phyloP scores from a whole-genome alignment of 1,284 basidiomycete genomes.

The Rhizoctonia solani region DNA sequence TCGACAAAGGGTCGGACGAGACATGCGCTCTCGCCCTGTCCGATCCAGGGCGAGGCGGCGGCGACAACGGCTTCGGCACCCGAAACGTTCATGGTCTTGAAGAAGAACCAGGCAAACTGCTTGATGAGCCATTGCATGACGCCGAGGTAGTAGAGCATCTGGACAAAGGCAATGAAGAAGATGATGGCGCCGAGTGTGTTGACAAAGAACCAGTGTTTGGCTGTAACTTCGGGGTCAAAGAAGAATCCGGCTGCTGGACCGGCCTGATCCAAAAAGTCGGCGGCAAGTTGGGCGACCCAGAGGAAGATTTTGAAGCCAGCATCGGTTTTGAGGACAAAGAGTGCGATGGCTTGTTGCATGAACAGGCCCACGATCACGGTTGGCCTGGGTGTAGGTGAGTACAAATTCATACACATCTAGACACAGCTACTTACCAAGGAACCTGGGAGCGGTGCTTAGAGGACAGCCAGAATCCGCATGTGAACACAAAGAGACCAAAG shows the following conservation, averaged over 20 bases:
- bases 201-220: conserved; percentile 78
- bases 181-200: conserved; percentile 71
- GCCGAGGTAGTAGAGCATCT: conserved; percentile 85
- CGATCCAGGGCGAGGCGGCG: conserved; percentile 88
- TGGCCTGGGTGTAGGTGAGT: conserved; percentile 54
- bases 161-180: conserved; percentile 86
- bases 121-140: conserved; percentile 89
- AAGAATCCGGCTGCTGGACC: conserved; percentile 74
- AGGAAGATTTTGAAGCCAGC: conserved; percentile 81
- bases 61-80: conserved; percentile 93
- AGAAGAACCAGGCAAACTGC: conserved; percentile 90
- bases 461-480: conserved; percentile 66
- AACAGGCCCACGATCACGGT: conserved; percentile 85
- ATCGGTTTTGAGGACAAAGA: conserved; percentile 81
- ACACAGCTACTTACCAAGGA: conserved; percentile 66
- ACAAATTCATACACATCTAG: conserved; percentile 1
- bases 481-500: conserved; percentile 76
- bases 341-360: conserved; percentile 78
- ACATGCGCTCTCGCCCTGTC: conserved; percentile 85
- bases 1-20: conserved; percentile 85
- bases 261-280: conserved; percentile 68
- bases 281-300: conserved; percentile 76
- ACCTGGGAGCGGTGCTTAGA: conserved; percentile 64
- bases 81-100: conserved; percentile 82
- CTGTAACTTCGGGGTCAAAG: conserved; percentile 65